Base-by-base conservation (phyloP, 1,139 yeast genomes). In the Lodderomyces parapsilosis region DNA sequence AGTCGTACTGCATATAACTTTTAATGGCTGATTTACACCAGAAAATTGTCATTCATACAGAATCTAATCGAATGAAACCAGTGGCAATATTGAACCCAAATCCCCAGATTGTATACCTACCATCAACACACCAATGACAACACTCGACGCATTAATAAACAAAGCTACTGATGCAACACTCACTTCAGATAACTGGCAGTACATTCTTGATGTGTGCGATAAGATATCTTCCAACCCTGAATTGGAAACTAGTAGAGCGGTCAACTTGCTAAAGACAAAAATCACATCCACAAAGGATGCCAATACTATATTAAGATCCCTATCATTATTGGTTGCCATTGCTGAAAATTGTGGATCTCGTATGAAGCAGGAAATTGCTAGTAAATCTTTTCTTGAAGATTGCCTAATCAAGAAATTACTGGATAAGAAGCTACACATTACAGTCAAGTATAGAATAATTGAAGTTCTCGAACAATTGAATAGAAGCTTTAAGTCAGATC, bases 311-410 rank as follows among this genome's bases (percentile, higher is more conserved):
- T 68, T 91, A 43, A 75, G 95, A 53, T 64, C 94, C 0, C 65
- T 93, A 42, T 77, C 96, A 0, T 66, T 93, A 43, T 66, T 88
- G 15, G 76, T 81, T 15, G 84, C 96, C 0, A 63, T 89, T 30
- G 96, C 96, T 0, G 96, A 91, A 62, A 93, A 93, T 60, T 91
- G 98, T 65, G 98, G 98, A 1, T 83, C 96, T 2, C 73, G 90
- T 52, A 80, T 87, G 78, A 83, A 83, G 54, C 90, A 87, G 49
- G 89, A 85, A 54, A 81, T 91, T 37, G 91, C 96, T 28, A 73
- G 90, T 18, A 80, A 78, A 51, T 58, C 74, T 9, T 89, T 90
- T 58, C 78, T 90, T 23, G 70, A 73, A 37, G 71, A 67, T 22
- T 46, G 74, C 18, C 66, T 93, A 40, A 57, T 81, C 31, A 71